These are phyloP conservation scores for Gossypium anomalum DNA, from an alignment of 345 rosid genomes.

Conservation along the genomic window DNA sequence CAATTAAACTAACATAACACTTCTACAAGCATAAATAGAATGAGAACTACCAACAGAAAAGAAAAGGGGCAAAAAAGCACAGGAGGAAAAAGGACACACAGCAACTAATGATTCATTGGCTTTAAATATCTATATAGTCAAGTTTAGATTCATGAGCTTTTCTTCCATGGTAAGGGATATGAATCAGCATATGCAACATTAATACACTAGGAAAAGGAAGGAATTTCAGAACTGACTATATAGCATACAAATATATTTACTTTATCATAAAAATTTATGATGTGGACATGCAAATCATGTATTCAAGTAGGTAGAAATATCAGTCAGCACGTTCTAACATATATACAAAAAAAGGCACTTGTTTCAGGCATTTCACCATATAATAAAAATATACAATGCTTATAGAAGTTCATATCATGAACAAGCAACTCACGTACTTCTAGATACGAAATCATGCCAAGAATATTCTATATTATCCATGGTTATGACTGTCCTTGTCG, in stretches of 20 bases:
- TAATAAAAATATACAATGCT: not conserved
- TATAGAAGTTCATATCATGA: not conserved
- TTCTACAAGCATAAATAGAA: not conserved
- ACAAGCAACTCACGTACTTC: conserved; percentile 40
- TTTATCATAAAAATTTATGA: not conserved
- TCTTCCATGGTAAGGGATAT: not conserved
- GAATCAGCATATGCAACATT: not conserved
- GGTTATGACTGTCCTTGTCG: conserved; percentile 54
- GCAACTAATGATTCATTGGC: not conserved
- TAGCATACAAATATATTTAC: not conserved
- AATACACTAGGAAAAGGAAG: not conserved
- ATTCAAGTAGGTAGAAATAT: conserved; percentile 14
- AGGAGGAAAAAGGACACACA: not conserved
- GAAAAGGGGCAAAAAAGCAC: not conserved
- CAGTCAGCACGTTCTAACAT: not conserved
- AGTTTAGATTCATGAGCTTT: not conserved
- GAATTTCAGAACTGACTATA: not conserved
- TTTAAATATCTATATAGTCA: not conserved
- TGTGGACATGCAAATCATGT: conserved; percentile 20
- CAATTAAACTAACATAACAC: not conserved
- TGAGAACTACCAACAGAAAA: not conserved
- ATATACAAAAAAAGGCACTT: not conserved
- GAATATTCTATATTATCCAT: conserved; percentile 59
- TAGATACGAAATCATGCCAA: conserved; percentile 96
- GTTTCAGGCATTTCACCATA: not conserved